phyloP scores from a whole-genome alignment of 495 filamentous ascomycete genomes.

The Podospora fimiseda region DNA sequence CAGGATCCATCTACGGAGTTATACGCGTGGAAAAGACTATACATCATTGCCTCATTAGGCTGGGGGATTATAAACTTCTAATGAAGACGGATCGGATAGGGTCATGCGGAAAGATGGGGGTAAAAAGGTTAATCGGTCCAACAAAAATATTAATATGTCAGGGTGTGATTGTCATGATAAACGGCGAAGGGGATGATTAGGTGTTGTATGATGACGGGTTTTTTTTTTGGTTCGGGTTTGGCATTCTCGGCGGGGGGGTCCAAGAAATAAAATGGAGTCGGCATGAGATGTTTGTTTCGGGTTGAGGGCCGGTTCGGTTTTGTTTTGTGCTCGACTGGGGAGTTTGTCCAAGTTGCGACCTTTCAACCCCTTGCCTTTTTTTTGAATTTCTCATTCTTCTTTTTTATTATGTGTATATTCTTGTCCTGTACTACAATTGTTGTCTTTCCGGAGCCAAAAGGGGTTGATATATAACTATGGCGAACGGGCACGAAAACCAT shows the following conservation, averaged over 20 bases:
- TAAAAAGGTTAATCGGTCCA: conserved; percentile 3
- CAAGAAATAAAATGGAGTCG: neutral
- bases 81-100: conserved; percentile 18
- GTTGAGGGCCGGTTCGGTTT: neutral
- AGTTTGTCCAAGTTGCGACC: neutral
- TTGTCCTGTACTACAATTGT: conserved; percentile 12
- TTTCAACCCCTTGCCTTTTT: neutral
- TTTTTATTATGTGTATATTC: conserved; percentile 16
- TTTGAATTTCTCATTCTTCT: conserved; percentile 8
- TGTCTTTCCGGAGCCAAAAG: conserved; percentile 5
- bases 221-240: conserved; percentile 1
- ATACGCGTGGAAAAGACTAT: conserved; percentile 18
- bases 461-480: neutral
- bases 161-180: conserved; percentile 10
- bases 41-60: conserved; percentile 18
- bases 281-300: neutral
- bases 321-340: neutral
- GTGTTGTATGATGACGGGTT: conserved; percentile 14
- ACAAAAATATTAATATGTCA: neutral
- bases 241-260: neutral
- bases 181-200: conserved; percentile 2
- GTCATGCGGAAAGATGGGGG: neutral
- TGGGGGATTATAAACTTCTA: conserved; percentile 19
- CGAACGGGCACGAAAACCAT: conserved; percentile 1
- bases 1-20: conserved; percentile 33